Evolutionary conservation across 1,139 yeast species (phyloP), one percentile per base, ranked within the genome.

Genomic region (Suhomyces wounanorum): DNA sequence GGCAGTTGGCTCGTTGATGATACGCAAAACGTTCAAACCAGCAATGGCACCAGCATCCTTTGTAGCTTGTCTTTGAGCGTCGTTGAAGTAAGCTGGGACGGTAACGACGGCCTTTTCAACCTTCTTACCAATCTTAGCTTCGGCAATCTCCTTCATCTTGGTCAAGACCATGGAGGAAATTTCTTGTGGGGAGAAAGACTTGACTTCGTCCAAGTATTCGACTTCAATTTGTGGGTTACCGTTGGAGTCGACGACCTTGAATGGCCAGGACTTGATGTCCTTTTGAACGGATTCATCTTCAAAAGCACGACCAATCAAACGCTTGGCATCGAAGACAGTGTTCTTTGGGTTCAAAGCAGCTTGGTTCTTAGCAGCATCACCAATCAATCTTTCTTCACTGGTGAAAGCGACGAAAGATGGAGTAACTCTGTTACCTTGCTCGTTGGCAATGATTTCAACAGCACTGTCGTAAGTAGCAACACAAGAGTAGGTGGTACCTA

Each of bases 361-460:
- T 82, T 91, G 97, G 80, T 91, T 91, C 90, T 91, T 91, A 73
- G 97, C 97, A 71, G 97, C 96, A 79, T 92, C 97, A 84, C 98
- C 98, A 70, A 92, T 90, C 73, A 92, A 85, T 85, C 98, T 89
- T 84, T 91, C 97, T 81, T 89, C 92, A 73, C 88, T 87, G 70
- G 96, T 89, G 89, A 91, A 91, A 65, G 97, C 97, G 73, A 91
- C 97, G 83, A 89, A 91, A 61, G 97, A 91, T 72, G 97, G 97
- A 68, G 97, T 91, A 72, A 89, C 95, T 83, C 97, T 89, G 92
- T 90, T 90, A 87, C 97, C 97, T 84, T 91, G 97, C 79, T 91
- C 97, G 83, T 91, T 91, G 78, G 97, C 96, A 78, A 91, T 90
- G 76, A 91, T 91, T 78, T 90, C 97, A 52, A 77, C 94, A 75